These are phyloP conservation scores for Arctium lappa DNA, from an alignment of 129 eudicot genomes.

Conservation along the genomic window DNA sequence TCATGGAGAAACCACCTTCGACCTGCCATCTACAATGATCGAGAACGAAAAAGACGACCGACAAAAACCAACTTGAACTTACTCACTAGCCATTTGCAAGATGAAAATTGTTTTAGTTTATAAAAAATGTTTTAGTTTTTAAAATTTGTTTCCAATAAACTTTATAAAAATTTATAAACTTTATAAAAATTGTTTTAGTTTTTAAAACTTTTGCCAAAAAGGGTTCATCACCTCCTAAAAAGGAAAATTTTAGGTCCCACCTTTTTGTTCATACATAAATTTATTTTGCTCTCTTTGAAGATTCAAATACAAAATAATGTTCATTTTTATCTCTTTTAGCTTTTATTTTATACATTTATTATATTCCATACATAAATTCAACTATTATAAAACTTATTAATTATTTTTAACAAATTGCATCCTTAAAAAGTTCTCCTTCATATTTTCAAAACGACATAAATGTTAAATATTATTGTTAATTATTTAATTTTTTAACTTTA, in stretches of 20 bases:
- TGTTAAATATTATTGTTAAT: not conserved
- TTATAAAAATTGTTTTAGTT: not conserved
- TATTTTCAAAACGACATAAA: no score
- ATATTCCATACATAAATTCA: not conserved
- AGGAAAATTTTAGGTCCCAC: not conserved
- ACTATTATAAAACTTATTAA: no score
- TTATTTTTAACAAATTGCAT: no score
- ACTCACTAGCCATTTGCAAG: not conserved
- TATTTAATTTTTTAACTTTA: not conserved
- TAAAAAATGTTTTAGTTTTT: not conserved
- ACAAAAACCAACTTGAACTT: not conserved
- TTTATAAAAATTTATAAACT: not conserved
- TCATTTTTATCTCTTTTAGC: not conserved
- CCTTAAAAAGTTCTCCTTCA: no score
- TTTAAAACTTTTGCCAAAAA: not conserved
- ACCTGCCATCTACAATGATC: not conserved
- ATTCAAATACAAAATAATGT: not conserved
- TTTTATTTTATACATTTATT: no score
- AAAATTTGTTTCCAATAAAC: not conserved
- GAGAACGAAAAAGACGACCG: not conserved
- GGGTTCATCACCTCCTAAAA: not conserved
- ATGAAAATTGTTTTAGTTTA: not conserved
- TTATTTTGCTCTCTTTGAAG: not conserved
- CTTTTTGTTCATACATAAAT: not conserved
- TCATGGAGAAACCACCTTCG: not conserved